These are phyloP conservation scores for Pouteria glomerata DNA, from an alignment of 148 eudicot species.

Conservation along the genomic window DNA sequence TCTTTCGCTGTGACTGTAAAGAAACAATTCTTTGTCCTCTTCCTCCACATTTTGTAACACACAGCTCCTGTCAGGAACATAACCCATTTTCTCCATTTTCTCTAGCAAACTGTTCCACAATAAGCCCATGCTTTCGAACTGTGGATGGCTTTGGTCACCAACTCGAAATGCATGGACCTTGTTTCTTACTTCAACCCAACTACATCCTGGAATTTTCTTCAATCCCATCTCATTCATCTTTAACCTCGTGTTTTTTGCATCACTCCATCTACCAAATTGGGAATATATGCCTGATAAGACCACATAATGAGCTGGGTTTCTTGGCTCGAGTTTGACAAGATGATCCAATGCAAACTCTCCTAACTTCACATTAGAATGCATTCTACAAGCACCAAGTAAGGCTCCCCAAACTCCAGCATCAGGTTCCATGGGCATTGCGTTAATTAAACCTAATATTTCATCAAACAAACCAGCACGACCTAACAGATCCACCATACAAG, in stretches of 20 bases:
- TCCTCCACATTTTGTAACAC: background rate
- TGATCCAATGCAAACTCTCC: slow-evolving; percentile 53
- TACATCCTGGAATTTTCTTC: slow-evolving; percentile 57
- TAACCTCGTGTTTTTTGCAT: slow-evolving; percentile 45
- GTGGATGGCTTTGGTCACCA: slow-evolving; percentile 4
- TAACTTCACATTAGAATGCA: slow-evolving; percentile 49
- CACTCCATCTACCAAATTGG: slow-evolving; percentile 58
- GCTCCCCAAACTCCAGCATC: slow-evolving; percentile 71
- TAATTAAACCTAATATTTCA: slow-evolving; percentile 39
- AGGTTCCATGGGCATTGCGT: slow-evolving; percentile 58
- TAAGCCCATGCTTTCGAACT: background rate
- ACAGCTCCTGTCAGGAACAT: background rate
- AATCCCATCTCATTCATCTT: slow-evolving; percentile 44
- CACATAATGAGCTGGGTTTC: slow-evolving; percentile 57
- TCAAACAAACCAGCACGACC: slow-evolving; percentile 61
- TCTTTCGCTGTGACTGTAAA: background rate
- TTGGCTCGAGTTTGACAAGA: slow-evolving; percentile 47
- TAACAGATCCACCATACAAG: slow-evolving; percentile 71
- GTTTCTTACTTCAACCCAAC: slow-evolving; percentile 41
- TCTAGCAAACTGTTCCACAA: background rate
- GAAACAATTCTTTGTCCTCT: background rate
- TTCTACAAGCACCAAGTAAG: slow-evolving; percentile 58
- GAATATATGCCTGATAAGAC: slow-evolving; percentile 59
- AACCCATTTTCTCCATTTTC: slow-evolving; percentile 9
- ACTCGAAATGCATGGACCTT: background rate